A percentile compares a stretch with the other conserved stretches of the same genome.
Conservation (phyloP, 2,329 filamentous ascomycete species). For the Fusarium tuaranense region DNA sequence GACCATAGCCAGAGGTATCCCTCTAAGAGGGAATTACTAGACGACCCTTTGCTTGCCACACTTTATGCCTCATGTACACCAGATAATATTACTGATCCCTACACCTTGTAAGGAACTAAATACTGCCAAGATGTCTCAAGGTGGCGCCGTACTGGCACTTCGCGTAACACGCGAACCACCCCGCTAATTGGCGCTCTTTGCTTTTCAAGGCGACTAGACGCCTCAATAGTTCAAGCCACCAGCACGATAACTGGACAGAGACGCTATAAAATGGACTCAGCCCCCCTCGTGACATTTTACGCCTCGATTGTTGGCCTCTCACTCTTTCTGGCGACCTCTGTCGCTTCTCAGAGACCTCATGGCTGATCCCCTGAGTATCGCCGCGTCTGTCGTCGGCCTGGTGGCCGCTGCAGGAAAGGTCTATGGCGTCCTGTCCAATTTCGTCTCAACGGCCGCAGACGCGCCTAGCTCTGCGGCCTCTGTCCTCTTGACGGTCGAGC, state of each 20-base stretch:
- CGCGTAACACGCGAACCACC: not conserved
- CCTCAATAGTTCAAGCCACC: not conserved
- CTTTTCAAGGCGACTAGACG: not conserved
- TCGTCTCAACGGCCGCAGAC: not conserved
- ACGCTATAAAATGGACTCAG: not conserved
- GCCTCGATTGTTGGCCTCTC: not conserved
- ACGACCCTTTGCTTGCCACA: too few species aligned
- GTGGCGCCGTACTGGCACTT: not conserved
- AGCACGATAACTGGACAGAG: not conserved
- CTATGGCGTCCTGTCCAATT: constrained; percentile 4
- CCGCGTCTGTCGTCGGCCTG: constrained; percentile 1
- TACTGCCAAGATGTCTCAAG: not conserved
- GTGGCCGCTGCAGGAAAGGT: constrained; percentile 10
- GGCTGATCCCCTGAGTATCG: constrained; percentile 11
- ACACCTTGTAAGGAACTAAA: too few species aligned
- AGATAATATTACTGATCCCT: too few species aligned
- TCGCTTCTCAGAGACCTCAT: not conserved
- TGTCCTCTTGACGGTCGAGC: not conserved
- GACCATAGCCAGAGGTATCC: too few species aligned
- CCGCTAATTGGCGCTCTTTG: not conserved
- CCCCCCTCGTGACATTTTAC: not conserved
- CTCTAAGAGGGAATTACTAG: too few species aligned
- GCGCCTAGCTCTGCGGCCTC: constrained; percentile 8
- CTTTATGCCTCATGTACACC: too few species aligned
- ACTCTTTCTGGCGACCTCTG: not conserved